Evolutionary conservation across 2,329 filamentous ascomycete genomes (phyloP), one percentile per base, ranked within the genome.

Genomic region (Raffaelea arxii): DNA sequence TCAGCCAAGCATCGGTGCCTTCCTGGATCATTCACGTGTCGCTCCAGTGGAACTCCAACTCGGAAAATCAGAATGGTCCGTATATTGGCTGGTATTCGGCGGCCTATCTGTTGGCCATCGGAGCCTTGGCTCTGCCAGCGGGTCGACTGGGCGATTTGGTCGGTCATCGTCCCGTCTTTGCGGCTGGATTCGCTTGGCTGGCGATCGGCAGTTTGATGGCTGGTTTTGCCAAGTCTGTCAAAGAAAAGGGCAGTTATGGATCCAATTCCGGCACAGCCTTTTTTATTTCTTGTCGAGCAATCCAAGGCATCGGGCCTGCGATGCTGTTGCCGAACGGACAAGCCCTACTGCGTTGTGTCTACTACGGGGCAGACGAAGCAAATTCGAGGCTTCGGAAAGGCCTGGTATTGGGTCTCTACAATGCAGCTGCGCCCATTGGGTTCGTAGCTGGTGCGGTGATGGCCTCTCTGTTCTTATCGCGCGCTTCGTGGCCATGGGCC

Each of bases 241-340:
- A 56, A 43, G 23, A 35, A 6, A 30, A 41, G n/a, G 51, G 52
- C 14, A 47, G 47, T 23, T 16, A 19, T 25, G 4, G 22, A 6
- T 22, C 25, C 6, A 37, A 43, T 24, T 21, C 42, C 12, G 58
- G 58, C 23, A 56, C 51, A 18, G 41, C 56, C 6, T 54, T 55
- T 24, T 58, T 59, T 42, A 55, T 56, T 18, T 22, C 56, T 25
- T 51, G 49, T 18, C 51, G 57, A 3, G 55, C 54, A 12, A 38
- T 59, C 49, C 58, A 60, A 44, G 58, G 57, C 19, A 67, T 82
- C 18, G 82, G 82, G 0, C 77, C 79, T 0, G 78, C 80, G 1
- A 67, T 86, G 27, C 64, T 74, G 11, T 64, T 85, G 16, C 82
- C 82, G 0, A 86, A 83, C 51, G 78, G 70, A 0, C 62, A 85